phyloP scores from a whole-genome alignment of 2,329 filamentous ascomycete genomes.

The Aspergillus sp. region DNA sequence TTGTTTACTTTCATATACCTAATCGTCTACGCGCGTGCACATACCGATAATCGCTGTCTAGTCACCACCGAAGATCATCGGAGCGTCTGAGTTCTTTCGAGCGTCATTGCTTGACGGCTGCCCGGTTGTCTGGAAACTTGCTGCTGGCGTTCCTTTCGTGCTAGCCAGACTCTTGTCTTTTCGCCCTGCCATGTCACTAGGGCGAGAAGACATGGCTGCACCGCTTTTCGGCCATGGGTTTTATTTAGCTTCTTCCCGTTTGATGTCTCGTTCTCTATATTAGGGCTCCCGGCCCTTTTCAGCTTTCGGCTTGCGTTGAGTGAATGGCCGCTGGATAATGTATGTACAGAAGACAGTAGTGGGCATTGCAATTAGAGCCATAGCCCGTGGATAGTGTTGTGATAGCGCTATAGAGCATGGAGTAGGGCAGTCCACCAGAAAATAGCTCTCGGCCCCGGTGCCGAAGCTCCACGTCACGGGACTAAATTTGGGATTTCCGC shows the following conservation, averaged over 20 bases:
- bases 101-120: conserved; percentile 1
- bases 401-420: too few species aligned
- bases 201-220: conserved; percentile 22
- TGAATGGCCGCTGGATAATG: conserved; percentile 28
- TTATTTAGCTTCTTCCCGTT: conserved; percentile 8
- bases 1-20: conserved; percentile 16
- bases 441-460: background rate
- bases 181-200: conserved; percentile 34
- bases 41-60: conserved; percentile 1
- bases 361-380: conserved; percentile 3
- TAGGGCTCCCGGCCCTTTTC: conserved; percentile 5
- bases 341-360: conserved; percentile 25
- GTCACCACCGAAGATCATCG: conserved; percentile 4
- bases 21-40: conserved; percentile 5
- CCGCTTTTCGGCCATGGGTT: conserved; percentile 8
- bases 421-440: too few species aligned
- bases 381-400: too few species aligned
- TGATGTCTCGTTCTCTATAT: conserved; percentile 10
- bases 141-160: conserved; percentile 20
- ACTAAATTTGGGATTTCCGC: conserved; percentile 8
- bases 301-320: conserved; percentile 17
- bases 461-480: conserved; percentile 12
- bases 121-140: conserved; percentile 4
- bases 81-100: conserved; percentile 1
- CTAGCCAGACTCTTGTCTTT: conserved; percentile 18